These are phyloP conservation scores for Diplodia scrobiculata DNA, from an alignment of 2,329 filamentous ascomycete species.

Conservation along the genomic window DNA sequence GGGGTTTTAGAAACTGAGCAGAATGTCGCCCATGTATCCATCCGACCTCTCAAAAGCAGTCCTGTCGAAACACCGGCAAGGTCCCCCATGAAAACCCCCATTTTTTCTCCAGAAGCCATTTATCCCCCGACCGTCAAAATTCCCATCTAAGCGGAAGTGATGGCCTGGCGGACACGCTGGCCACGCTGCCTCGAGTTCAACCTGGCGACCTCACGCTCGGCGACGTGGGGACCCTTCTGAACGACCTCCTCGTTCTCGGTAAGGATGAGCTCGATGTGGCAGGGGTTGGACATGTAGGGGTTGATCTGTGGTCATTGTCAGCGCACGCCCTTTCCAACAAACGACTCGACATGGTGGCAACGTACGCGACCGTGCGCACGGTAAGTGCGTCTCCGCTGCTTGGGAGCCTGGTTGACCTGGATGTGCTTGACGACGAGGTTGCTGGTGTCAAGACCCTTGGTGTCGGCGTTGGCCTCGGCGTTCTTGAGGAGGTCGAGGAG, in stretches of 20 bases:
- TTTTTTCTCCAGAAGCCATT: conserved; percentile 24
- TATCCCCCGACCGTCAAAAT: conserved; percentile 3
- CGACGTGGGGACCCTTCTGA: conserved; percentile 77
- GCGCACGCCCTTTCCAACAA: background rate
- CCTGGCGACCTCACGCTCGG: conserved; percentile 65
- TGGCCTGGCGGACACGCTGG: conserved; percentile 61
- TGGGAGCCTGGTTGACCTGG: conserved; percentile 99
- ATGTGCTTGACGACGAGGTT: conserved; percentile 99
- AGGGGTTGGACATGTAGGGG: conserved; percentile 99
- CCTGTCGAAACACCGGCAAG: conserved; percentile 29
- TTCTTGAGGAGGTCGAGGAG: conserved; percentile 81
- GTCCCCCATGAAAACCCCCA: conserved; percentile 25
- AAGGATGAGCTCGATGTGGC: conserved; percentile 99
- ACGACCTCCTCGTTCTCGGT: conserved; percentile 96
- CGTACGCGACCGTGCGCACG: conserved; percentile 99
- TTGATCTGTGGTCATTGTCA: conserved; percentile 71
- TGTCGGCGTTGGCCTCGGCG: conserved; percentile 51
- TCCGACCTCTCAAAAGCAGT: conserved; percentile 29
- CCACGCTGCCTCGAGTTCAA: conserved; percentile 93
- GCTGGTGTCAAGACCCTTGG: conserved; percentile 70
- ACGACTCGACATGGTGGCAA: conserved; percentile 40
- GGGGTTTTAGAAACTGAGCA: conserved; percentile 26
- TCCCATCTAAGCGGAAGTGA: conserved; percentile 56
- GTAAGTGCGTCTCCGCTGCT: conserved; percentile 99
- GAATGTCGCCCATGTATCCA: conserved; percentile 27